Evolutionary conservation across 2,329 filamentous ascomycete genomes (phyloP).

Genomic region (Colletotrichum karsti): DNA sequence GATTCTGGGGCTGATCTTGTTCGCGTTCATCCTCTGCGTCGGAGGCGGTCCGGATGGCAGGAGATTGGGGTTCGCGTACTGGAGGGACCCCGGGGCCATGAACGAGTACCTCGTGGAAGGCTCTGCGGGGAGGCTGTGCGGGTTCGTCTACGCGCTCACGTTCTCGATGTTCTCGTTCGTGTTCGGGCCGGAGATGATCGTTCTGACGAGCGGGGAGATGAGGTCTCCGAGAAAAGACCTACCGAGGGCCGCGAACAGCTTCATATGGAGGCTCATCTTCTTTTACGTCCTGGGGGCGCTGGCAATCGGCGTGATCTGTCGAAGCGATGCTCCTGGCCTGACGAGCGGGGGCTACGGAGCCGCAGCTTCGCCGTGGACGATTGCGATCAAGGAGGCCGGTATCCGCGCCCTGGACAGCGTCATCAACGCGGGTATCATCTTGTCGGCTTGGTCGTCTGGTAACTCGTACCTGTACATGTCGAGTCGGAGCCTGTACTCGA

Average conservation of each 20-base stretch:
- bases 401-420: constrained; percentile 61
- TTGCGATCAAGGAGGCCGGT: constrained; percentile 59
- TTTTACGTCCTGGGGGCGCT: constrained; percentile 60
- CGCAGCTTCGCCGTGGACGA: constrained; percentile 56
- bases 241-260: constrained; percentile 33
- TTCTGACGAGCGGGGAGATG: constrained; percentile 33
- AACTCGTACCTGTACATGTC: constrained; percentile 65
- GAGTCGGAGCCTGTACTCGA: constrained; percentile 53
- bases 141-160: constrained; percentile 25
- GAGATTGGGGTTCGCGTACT: constrained; percentile 30
- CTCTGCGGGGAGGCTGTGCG: constrained; percentile 30
- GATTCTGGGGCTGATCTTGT: constrained; percentile 68
- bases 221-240: constrained; percentile 54
- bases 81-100: constrained; percentile 16
- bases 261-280: constrained; percentile 36
- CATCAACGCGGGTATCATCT: constrained; percentile 62
- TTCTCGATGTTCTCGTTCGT: constrained; percentile 30
- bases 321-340: constrained; percentile 58
- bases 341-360: constrained; percentile 33
- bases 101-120: constrained; percentile 9
- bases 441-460: constrained; percentile 57
- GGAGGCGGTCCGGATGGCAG: constrained; percentile 30
- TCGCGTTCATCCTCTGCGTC: constrained; percentile 54
- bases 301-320: constrained; percentile 61
- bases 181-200: constrained; percentile 29